Conservation (phyloP, 768 basidiomycete species). For the Serendipita sp. region DNA sequence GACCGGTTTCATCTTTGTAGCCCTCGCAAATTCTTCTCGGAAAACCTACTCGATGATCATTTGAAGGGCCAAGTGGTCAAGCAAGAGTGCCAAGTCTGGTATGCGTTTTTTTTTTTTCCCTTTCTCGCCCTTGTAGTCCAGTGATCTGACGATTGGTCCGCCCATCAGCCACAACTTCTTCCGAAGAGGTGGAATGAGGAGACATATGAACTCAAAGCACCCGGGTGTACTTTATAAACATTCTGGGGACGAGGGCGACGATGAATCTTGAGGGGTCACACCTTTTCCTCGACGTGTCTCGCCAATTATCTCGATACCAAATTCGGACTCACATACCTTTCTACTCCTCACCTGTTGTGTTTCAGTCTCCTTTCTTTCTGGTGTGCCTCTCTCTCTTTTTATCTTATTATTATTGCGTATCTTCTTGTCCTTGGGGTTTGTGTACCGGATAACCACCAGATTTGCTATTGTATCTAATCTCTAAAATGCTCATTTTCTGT, state of each 20-base stretch:
- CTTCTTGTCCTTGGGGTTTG: too few species aligned
- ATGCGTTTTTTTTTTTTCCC: not conserved
- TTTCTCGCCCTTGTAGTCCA: not conserved
- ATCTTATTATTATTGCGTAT: too few species aligned
- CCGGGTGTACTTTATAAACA: not conserved
- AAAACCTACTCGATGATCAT: conserved; percentile 2
- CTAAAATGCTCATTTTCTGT: too few species aligned
- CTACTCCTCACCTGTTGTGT: not conserved
- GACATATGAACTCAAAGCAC: conserved; percentile 5
- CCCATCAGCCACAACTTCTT: not conserved
- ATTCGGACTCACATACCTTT: not conserved
- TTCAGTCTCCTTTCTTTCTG: not conserved
- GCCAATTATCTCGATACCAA: not conserved
- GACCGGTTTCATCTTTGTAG: not conserved
- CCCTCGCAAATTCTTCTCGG: conserved; percentile 4
- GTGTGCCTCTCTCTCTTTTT: too few species aligned
- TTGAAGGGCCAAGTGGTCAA: not conserved
- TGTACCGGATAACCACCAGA: too few species aligned
- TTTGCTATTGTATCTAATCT: too few species aligned
- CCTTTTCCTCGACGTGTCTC: too few species aligned
- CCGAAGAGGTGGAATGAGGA: not conserved
- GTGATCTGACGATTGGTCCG: too few species aligned
- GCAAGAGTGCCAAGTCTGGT: not conserved
- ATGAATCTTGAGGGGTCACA: not conserved
- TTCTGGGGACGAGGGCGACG: not conserved